Evolutionary conservation across 139 green algal species (phyloP), one percentile per base, ranked within the genome.

Genomic region (Volvox africanus): DNA sequence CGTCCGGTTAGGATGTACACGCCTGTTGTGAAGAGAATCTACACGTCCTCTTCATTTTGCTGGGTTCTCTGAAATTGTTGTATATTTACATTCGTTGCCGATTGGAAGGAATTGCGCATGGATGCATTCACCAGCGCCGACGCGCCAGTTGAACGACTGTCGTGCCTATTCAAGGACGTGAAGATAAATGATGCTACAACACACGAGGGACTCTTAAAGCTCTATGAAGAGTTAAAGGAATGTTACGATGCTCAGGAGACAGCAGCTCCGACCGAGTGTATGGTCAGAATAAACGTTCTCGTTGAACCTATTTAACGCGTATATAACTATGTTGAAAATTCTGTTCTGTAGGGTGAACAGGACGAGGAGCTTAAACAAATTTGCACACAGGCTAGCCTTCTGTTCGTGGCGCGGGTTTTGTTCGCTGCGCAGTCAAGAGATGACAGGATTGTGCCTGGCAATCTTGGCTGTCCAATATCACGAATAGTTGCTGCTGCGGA

Each of bases 341-440:
- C 36, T 80, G 22, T 0, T 24, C 11, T 50, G 21, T 22, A 91
- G 87, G 87, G 0, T 0, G 87, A 91, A 1, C 87, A 91, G 24
- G 82, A 84, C 18, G 90, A 93, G 11, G 90, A 93, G 0, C 81
- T 90, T 20, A 83, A 82, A 67, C 82, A 89, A 14, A 71, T 87
- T 1, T 93, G 92, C 79, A 88, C 88, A 21, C 37, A 75, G 28
- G 80, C 80, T 1, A 84, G 71, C 44, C 33, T 91, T 0, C 62
- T 93, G 0, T 91, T 89, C 36, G 61, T 93, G 13, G 85, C 86
- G 61, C 85, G 75, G 0, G 82, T 86, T 0, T 33, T 94, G 21
- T 77, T 88, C 18, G 32, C 11, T 3, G 24, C 30, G 3, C 33
- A 84, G 61, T 26, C 30, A 55, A n/a, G 33, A 62, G 61, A 50